Conservation (phyloP, 1,139 yeast species). For the Sugiyamaella neomexicana region DNA sequence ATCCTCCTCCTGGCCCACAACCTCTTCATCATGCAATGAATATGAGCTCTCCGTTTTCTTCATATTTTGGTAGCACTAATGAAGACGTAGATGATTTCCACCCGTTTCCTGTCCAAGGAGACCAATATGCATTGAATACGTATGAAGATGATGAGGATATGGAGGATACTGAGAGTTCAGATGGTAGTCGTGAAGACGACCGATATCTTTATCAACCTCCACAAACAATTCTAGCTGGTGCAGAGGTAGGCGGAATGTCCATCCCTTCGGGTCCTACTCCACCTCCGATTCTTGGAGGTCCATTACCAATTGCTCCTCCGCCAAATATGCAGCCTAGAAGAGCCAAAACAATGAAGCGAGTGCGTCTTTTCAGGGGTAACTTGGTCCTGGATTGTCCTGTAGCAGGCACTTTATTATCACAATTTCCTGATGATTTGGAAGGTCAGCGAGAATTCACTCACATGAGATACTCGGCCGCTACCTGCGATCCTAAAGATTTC, state of each 20-base stretch:
- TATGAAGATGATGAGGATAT: conserved; percentile 36
- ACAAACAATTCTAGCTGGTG: conserved; percentile 8
- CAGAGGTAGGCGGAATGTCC: conserved; percentile 10
- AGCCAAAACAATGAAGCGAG: conserved; percentile 49
- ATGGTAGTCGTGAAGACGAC: conserved; percentile 22
- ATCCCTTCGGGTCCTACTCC: conserved; percentile 17
- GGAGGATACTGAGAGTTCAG: conserved; percentile 25
- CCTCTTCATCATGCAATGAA: conserved; percentile 25
- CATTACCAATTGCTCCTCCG: conserved; percentile 23
- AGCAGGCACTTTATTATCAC: conserved; percentile 57
- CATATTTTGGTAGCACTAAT: conserved; percentile 26
- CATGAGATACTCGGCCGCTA: conserved; percentile 79
- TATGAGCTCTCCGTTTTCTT: conserved; percentile 22
- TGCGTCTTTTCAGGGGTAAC: conserved; percentile 65
- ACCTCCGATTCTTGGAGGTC: conserved; percentile 13
- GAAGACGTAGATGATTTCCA: conserved; percentile 35
- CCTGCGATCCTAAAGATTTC: conserved; percentile 74
- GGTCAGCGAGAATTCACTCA: conserved; percentile 66
- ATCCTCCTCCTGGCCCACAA: conserved; percentile 19
- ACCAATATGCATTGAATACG: conserved; percentile 43
- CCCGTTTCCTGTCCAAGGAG: conserved; percentile 44
- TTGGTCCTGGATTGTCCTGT: conserved; percentile 80
- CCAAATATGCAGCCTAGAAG: conserved; percentile 38
- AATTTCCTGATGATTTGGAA: conserved; percentile 47
- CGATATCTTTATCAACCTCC: conserved; percentile 24